A percentile compares a stretch with the other conserved stretches of the same genome.
Conservation (phyloP, 768 basidiomycete species). For the Amanita inopinata region DNA sequence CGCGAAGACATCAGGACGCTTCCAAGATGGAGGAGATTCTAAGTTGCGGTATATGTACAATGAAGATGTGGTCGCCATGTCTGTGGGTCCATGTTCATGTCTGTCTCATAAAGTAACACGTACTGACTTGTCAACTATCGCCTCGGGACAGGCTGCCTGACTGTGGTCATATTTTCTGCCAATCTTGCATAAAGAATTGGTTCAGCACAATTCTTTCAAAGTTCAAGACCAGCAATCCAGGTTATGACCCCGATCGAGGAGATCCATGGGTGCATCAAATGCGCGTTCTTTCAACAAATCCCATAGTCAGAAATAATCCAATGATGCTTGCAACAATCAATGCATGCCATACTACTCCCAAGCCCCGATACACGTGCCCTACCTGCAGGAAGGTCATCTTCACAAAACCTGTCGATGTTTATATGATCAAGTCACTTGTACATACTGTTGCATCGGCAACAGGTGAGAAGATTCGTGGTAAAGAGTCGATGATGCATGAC, state of each 20-base stretch:
- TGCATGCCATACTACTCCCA: constrained; percentile 18
- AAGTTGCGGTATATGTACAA: constrained; percentile 56
- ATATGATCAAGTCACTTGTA: constrained; percentile 48
- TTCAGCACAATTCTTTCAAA: constrained; percentile 37
- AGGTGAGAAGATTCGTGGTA: constrained; percentile 38
- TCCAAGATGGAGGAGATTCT: constrained; percentile 41
- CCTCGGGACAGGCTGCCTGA: constrained; percentile 44
- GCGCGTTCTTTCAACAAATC: no score
- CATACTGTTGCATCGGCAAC: constrained; percentile 35
- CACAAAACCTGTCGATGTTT: constrained; percentile 48
- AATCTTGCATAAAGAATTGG: constrained; percentile 49
- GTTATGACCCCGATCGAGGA: constrained; percentile 26
- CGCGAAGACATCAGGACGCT: constrained; percentile 23
- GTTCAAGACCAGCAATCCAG: constrained; percentile 38
- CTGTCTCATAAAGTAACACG: neutral
- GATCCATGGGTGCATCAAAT: no score
- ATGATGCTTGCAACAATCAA: neutral
- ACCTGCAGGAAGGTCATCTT: constrained; percentile 46
- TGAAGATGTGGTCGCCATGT: constrained; percentile 58
- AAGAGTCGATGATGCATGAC: constrained; percentile 12
- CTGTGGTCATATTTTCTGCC: constrained; percentile 68
- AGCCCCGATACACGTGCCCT: constrained; percentile 58
- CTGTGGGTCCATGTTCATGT: constrained; percentile 31
- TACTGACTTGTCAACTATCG: neutral
- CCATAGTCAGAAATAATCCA: constrained; percentile 12